A percentile compares a stretch with the other conserved stretches of the same genome.
Evolutionary conservation across 2,329 filamentous ascomycete species (phyloP).

Genomic region (Colletotrichum kahawae): DNA sequence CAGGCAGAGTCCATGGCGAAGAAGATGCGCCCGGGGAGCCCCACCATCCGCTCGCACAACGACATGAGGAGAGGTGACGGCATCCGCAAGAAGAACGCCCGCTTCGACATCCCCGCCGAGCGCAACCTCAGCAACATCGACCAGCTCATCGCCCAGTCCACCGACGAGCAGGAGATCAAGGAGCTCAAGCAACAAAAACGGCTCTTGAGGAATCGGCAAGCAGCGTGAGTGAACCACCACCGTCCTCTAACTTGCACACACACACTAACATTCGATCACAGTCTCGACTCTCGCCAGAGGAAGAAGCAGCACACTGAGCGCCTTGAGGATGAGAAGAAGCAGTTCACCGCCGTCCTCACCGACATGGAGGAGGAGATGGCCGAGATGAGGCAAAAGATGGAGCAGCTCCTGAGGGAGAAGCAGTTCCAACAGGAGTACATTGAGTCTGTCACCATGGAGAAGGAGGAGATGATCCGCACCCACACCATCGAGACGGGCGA

Average conservation of each 20-base stretch:
- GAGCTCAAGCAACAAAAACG: constrained; percentile 99
- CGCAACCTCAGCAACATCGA: constrained; percentile 95
- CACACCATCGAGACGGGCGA: constrained; percentile 92
- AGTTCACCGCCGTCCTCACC: constrained; percentile 77
- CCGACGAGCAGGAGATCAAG: constrained; percentile 92
- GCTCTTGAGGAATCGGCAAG: constrained; percentile 91
- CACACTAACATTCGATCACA: constrained; percentile 39
- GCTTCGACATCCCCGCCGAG: constrained; percentile 95
- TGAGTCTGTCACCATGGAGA: constrained; percentile 80
- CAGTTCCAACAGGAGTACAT: constrained; percentile 78
- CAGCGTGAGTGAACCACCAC: constrained; percentile 72
- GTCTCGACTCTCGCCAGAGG: constrained; percentile 92
- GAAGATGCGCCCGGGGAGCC: constrained; percentile 70
- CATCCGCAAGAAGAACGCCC: constrained; percentile 98
- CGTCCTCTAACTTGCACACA: not conserved
- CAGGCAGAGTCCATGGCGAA: constrained; percentile 57
- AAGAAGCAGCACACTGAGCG: constrained; percentile 99
- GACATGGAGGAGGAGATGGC: constrained; percentile 80
- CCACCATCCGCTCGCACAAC: constrained; percentile 75
- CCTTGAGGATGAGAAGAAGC: constrained; percentile 96
- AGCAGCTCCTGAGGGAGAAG: constrained; percentile 75
- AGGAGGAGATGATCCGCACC: constrained; percentile 86
- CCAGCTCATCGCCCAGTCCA: constrained; percentile 84
- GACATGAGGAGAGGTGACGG: constrained; percentile 81
- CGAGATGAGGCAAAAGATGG: constrained; percentile 70